phyloP scores from a whole-genome alignment of 495 filamentous ascomycete species.

The Cercophora newfieldiana region DNA sequence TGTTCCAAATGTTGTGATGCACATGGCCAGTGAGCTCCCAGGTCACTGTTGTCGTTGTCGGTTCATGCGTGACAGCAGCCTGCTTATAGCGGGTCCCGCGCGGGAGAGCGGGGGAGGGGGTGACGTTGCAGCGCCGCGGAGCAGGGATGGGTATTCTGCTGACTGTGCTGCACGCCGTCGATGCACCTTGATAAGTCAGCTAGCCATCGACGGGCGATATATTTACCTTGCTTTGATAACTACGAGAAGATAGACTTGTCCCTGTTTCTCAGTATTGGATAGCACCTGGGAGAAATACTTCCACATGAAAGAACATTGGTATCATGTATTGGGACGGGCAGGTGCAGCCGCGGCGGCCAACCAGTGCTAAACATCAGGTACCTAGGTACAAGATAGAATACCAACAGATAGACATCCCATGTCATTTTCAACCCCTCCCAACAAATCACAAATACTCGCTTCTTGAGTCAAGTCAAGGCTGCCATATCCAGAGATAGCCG shows the following conservation, averaged over 20 bases:
- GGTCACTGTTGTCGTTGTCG: not conserved
- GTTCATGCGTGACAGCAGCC: no score
- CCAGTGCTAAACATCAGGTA: constrained; percentile 53
- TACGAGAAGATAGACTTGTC: not conserved
- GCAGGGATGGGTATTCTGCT: not conserved
- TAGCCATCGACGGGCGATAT: not conserved
- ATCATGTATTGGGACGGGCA: no score
- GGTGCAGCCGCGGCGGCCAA: no score
- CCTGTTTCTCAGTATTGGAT: not conserved
- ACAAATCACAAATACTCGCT: not conserved
- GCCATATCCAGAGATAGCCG: constrained; percentile 1
- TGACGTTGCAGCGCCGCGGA: not conserved
- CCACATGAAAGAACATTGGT: not conserved
- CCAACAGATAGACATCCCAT: constrained; percentile 66
- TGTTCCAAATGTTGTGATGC: no score
- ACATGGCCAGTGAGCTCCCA: not conserved
- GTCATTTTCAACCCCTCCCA: no score
- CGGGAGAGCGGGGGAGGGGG: not conserved
- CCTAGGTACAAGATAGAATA: constrained; percentile 64
- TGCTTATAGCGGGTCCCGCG: no score
- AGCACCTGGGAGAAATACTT: no score
- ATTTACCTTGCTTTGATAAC: not conserved
- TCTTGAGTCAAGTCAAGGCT: not conserved
- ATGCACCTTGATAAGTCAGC: not conserved
- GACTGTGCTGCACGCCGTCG: not conserved